Percentiles rank a stretch among this genome's conserved stretches.
These are phyloP conservation scores for Rhinocladiella mackenziei DNA, from an alignment of 2,329 filamentous ascomycete genomes.

Conservation along the genomic window DNA sequence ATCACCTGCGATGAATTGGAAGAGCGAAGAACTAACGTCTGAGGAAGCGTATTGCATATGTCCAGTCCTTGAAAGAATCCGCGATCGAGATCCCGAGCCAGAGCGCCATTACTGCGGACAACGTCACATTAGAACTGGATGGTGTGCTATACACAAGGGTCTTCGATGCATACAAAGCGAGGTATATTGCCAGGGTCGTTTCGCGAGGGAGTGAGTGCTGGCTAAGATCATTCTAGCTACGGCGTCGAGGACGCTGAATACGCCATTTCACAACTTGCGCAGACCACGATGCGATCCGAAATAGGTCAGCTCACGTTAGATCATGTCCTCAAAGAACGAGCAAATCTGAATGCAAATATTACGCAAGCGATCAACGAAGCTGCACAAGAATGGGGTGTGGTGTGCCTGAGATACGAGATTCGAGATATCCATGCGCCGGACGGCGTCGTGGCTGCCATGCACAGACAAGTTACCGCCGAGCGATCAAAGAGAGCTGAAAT, in stretches of 20 bases:
- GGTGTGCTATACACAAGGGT: constrained; percentile 93
- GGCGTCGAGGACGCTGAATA: constrained; percentile 98
- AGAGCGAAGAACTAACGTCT: constrained; percentile 4
- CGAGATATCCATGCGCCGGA: constrained; percentile 94
- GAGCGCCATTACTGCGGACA: constrained; percentile 96
- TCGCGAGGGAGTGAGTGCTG: constrained; percentile 7
- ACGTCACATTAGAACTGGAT: constrained; percentile 93
- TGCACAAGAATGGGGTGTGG: constrained; percentile 92
- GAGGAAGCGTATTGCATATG: constrained; percentile 77
- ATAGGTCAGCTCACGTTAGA: constrained; percentile 95
- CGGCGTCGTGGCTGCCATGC: constrained; percentile 94
- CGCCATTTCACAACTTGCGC: constrained; percentile 93
- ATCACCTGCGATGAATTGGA: background rate
- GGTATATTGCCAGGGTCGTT: constrained; percentile 50
- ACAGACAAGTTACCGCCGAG: constrained; percentile 95
- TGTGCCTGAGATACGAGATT: constrained; percentile 95
- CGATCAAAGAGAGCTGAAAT: constrained; percentile 97
- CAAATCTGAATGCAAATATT: constrained; percentile 94
- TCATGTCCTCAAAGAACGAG: constrained; percentile 95
- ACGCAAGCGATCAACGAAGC: constrained; percentile 99
- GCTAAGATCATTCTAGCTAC: constrained; percentile 58
- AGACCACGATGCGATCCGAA: constrained; percentile 98
- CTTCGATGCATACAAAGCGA: constrained; percentile 97
- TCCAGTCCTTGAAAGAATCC: constrained; percentile 93
- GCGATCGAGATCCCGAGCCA: constrained; percentile 97